Conservation (phyloP, 768 basidiomycete genomes). For the Leccinum subtestaceum region DNA sequence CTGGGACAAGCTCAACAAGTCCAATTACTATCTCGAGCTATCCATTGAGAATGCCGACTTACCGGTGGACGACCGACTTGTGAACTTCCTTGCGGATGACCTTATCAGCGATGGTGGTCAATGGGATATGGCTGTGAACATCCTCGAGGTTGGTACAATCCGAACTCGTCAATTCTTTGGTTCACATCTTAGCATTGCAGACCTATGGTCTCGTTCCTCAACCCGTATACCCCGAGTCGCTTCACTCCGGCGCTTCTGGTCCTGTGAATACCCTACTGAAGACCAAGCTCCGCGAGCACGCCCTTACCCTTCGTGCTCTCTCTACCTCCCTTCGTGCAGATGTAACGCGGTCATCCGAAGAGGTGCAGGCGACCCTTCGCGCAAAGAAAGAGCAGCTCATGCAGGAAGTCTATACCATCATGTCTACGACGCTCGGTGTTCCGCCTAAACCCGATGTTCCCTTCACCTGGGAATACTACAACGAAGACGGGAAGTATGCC, state of each 20-base stretch:
- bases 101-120: slow-evolving; percentile 92
- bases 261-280: slow-evolving; percentile 80
- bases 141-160: slow-evolving; percentile 49
- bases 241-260: slow-evolving; percentile 70
- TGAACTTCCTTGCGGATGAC: slow-evolving; percentile 69
- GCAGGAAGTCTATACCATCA: slow-evolving; percentile 78
- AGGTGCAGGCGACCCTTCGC: slow-evolving; percentile 55
- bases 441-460: slow-evolving; percentile 70
- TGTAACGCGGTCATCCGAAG: slow-evolving; percentile 42
- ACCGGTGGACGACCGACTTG: slow-evolving; percentile 79
- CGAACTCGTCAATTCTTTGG: slow-evolving; percentile 3
- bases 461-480: slow-evolving; percentile 89
- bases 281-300: slow-evolving; percentile 89
- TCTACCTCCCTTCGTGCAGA: slow-evolving; percentile 51
- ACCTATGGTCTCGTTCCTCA: slow-evolving; percentile 90
- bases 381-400: slow-evolving; percentile 84
- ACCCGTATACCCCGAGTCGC: slow-evolving; percentile 77
- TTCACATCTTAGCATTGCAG: slow-evolving; percentile 35
- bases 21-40: slow-evolving; percentile 85
- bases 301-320: slow-evolving; percentile 72
- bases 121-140: slow-evolving; percentile 86
- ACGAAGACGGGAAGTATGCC: slow-evolving; percentile 69
- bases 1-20: slow-evolving; percentile 94
- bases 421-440: slow-evolving; percentile 83
- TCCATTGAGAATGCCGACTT: slow-evolving; percentile 78